Base-by-base conservation (phyloP, 192 early-diverging fungal genomes). In the Entophlyctis luteolus region DNA sequence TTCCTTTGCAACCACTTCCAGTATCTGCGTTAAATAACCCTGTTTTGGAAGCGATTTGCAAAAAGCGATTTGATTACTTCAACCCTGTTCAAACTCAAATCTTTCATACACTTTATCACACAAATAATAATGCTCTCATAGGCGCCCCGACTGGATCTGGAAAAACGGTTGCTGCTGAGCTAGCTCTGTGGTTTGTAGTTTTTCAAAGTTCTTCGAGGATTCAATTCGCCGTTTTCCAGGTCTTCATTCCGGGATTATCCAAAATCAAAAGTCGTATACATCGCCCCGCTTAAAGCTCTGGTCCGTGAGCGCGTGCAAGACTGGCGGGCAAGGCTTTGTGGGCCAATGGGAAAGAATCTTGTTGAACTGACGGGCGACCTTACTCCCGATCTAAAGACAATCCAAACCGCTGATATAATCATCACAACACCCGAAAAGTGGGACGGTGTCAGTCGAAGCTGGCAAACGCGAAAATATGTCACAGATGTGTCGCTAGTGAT, bases 61-160 rank as follows among this genome's bases (percentile, higher is more conserved):
- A 75, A 27, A 68, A 82, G 67, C 80, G 94, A 25, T 95, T 99
- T 71, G 74, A 90, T n/a, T 94, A 92, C 71, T 99, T 99, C 73
- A 99, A 99, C 66, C 94, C 97, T 0, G 88, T 99, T 31, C 97
- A 99, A 76, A 97, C 97, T 2, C 97, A 99, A 72, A 88, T 99
- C 45, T 99, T 99, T 84, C 93, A 99, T 62, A 95, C 95, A 0
- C 80, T 98, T 18, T 99, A 99, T 69, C 84, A 83, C 58, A 89
- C 90, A 12, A 55, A 84, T 5, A 80, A 89, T 65, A 97, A 98
- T 75, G 86, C 87, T 1, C 80, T 99, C 12, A 79, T 99, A 10
- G 95, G 95, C 55, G 95, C 97, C 2, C 94, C 97, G 3, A 97
- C 97, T 1, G 97, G 97, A 32, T 97, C 95, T 16, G 97, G 97